These are phyloP conservation scores for Amanita inopinata DNA, from an alignment of 768 basidiomycete species.

Conservation along the genomic window DNA sequence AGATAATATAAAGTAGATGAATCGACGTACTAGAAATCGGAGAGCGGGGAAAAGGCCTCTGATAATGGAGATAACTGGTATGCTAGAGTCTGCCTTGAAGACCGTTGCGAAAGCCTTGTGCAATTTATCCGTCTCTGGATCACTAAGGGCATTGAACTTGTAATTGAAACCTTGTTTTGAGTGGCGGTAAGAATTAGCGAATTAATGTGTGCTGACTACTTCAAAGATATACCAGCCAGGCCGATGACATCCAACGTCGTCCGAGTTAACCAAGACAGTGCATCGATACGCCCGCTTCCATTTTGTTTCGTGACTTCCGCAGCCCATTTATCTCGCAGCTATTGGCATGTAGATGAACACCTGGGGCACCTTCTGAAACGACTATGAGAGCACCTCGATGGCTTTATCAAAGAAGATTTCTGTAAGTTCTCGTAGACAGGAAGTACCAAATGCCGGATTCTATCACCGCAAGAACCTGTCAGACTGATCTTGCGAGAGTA, in stretches of 20 bases:
- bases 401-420: conserved; percentile 50
- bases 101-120: conserved; percentile 42
- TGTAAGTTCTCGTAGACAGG: conserved; percentile 48
- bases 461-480: conserved; percentile 12
- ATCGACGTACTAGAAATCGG: conserved; percentile 26
- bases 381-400: conserved; percentile 26
- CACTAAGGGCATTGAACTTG: conserved; percentile 22
- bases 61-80: conserved; percentile 24
- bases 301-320: conserved; percentile 23
- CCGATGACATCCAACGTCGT: conserved; percentile 74
- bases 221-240: conserved; percentile 41
- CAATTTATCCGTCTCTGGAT: conserved; percentile 35
- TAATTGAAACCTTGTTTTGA: conserved; percentile 20
- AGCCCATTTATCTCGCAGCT: conserved; percentile 44
- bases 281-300: conserved; percentile 35
- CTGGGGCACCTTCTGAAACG: background rate
- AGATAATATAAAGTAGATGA: background rate
- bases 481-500: background rate
- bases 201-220: background rate
- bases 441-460: conserved; percentile 61
- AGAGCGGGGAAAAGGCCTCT: conserved; percentile 26
- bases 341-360: background rate
- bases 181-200: background rate
- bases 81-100: conserved; percentile 32
- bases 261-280: conserved; percentile 53